A percentile compares a stretch with the other conserved stretches of the same genome.
These are phyloP conservation scores for Heterobasidion occidentale DNA, from an alignment of 1,284 basidiomycete species.

Conservation along the genomic window DNA sequence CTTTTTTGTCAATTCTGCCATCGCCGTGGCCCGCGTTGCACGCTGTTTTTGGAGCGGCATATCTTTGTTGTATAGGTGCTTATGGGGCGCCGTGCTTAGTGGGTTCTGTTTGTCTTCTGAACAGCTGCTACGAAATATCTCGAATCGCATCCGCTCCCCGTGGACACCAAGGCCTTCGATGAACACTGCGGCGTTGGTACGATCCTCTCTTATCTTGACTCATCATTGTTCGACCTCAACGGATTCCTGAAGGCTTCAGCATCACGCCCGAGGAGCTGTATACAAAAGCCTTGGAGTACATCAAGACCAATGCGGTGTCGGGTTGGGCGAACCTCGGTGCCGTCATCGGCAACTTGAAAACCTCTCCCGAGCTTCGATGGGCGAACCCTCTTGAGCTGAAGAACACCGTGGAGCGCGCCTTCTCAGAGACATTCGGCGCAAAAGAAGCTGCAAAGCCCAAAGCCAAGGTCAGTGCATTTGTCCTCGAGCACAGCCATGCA, in stretches of 20 bases:
- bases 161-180: slow-evolving; percentile 75
- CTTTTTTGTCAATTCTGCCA: slow-evolving; percentile 1
- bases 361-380: slow-evolving; percentile 74
- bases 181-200: slow-evolving; percentile 83
- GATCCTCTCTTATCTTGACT: slow-evolving; percentile 21
- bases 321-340: slow-evolving; percentile 76
- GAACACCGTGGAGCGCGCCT: slow-evolving; percentile 75
- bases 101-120: slow-evolving; percentile 4
- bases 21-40: background rate
- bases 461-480: slow-evolving; percentile 45
- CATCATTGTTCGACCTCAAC: background rate
- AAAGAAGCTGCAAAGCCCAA: slow-evolving; percentile 68
- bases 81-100: background rate
- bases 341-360: slow-evolving; percentile 67
- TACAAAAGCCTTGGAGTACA: slow-evolving; percentile 53
- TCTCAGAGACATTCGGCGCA: slow-evolving; percentile 72
- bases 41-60: background rate
- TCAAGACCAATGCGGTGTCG: slow-evolving; percentile 44
- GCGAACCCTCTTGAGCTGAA: slow-evolving; percentile 88
- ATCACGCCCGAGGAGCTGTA: slow-evolving; percentile 70
- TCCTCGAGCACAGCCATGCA: background rate
- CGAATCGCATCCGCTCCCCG: slow-evolving; percentile 50
- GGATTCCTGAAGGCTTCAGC: slow-evolving; percentile 54
- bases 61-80: background rate
- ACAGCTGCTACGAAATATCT: slow-evolving; percentile 78